Percentiles rank a stretch among this genome's conserved stretches.
These are phyloP conservation scores for Fraxinus greggii DNA, from an alignment of 305 asterid species.

Conservation along the genomic window DNA sequence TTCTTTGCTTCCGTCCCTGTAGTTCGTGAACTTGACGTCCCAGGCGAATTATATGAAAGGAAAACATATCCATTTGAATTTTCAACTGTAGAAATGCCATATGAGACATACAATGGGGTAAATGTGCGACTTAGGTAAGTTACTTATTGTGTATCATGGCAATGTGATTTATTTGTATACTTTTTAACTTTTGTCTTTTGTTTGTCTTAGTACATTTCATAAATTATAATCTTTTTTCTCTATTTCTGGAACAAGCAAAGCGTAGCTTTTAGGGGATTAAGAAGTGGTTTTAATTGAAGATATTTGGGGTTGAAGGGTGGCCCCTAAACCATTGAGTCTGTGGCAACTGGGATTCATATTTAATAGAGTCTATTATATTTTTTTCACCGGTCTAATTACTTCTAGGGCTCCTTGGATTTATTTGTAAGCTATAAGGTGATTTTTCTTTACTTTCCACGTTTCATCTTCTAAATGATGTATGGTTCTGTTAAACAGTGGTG, in stretches of 20 bases:
- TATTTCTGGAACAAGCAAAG: constrained; percentile 10
- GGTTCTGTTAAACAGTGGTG: background rate
- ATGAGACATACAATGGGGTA: constrained; percentile 86
- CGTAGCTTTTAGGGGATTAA: background rate
- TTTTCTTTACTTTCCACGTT: background rate
- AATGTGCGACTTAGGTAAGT: constrained; percentile 92
- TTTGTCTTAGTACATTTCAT: constrained; percentile 7
- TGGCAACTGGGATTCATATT: background rate
- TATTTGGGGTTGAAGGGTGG: background rate
- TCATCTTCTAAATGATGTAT: background rate
- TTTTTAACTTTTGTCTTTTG: background rate
- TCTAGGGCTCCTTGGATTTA: background rate
- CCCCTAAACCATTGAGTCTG: background rate
- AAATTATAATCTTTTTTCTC: constrained; percentile 7
- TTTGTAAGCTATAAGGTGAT: background rate
- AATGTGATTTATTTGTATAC: background rate
- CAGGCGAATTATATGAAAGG: constrained; percentile 89
- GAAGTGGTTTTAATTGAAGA: background rate
- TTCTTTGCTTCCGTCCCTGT: constrained; percentile 18
- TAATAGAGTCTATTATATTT: background rate
- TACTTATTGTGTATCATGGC: background rate
- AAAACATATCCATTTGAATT: constrained; percentile 90
- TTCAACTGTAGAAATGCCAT: constrained; percentile 96
- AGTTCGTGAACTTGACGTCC: constrained; percentile 96
- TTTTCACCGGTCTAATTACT: background rate